Base-by-base conservation (phyloP, 768 basidiomycete species). In the Pulveroboletus sp. region DNA sequence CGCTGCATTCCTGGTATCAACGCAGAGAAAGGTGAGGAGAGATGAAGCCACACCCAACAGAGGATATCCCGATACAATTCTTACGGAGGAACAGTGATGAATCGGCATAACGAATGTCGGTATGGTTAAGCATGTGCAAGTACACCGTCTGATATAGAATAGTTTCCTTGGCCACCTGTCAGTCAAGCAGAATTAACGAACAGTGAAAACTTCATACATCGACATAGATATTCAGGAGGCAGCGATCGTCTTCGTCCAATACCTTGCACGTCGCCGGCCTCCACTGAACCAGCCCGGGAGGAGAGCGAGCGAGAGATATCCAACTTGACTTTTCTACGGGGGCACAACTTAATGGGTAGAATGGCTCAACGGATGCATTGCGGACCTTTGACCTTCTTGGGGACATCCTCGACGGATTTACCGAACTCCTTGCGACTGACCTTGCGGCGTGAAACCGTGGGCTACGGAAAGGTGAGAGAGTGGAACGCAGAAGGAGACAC, bases 41-140 rank as follows among this genome's bases (percentile, higher is more conserved):
- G 18, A 30, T 15, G 51, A 41, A 39, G 28, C 60, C 75, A 57
- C 57, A 86, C 86, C 75, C 73, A 26, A 73, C 71, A 57, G 80
- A 82, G 58, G 80, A 81, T 54, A 94, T 80, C 13, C 81, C 81
- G 36, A 93, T 66, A 61, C 86, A 89, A 59, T 89, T 77, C 57
- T 86, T 84, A 39, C 83, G 77, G 57, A 81, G 82, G 66, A 93
- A 89, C 7, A 93, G 64, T 1, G 90, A 91, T 44, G 74, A 76
- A 62, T 93, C 87, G 27, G 80, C 78, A 32, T 73, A 74, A n/a
- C 87, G 82, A 53, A 94, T 83, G 63, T 93, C 90, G 28, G 88
- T 88, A 59, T 89, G 84, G 53, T 81, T 76, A 42, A 91, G 73
- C 40, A 83, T 71, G 62, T 91, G 84, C 49, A 89, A 72, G 62